Base-by-base conservation (phyloP, 208 protist genomes). In the Crithidia fasciculata region DNA sequence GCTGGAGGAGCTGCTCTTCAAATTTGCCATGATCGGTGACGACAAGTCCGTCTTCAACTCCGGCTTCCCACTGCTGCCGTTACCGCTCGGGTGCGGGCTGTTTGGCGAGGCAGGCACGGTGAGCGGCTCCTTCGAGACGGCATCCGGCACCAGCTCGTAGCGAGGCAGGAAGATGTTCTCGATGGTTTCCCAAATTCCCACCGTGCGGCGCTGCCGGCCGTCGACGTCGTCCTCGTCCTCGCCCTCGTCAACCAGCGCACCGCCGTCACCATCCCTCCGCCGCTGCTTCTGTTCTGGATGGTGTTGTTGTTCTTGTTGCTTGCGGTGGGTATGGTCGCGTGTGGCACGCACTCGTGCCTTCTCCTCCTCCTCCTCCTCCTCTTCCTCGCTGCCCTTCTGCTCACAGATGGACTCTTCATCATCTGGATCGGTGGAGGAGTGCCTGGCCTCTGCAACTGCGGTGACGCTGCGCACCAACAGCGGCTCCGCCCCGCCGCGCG, bases 141-240 rank as follows among this genome's bases (percentile, higher is more conserved):
- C 64, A 2, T 79, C 69, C 36, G 70, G 47, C 8, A 85, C 72
- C n/a, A 85, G 53, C 65, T 90, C 82, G 73, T 92, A 92, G 6
- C 39, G 65, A 18, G 87, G 80, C 16, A 92, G 41, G 50, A 92
- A 90, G 36, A 92, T 70, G 73, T 88, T 72, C 71, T 89, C 85
- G 39, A 81, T 72, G 16, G 82, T 85, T 18, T 80, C 72, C 72
- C 84, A 76, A 43, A 90, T 60, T 5, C 87, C 87, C 43, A 91
- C 65, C 0, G 39, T 72, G 16, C 64, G 56, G 13, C 47, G 52
- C 56, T 58, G 60, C 0, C n/a, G 50, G 8, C 12, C 59, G 5
- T 78, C 52, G 19, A 37, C 45, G 37, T 43, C 72, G 13, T 85
- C 80, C 18, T 76, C 71, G 18, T 76, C 59, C 15, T 66, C 69